Conservation (phyloP, 208 protist species). For the Naegleria lovaniensis region DNA sequence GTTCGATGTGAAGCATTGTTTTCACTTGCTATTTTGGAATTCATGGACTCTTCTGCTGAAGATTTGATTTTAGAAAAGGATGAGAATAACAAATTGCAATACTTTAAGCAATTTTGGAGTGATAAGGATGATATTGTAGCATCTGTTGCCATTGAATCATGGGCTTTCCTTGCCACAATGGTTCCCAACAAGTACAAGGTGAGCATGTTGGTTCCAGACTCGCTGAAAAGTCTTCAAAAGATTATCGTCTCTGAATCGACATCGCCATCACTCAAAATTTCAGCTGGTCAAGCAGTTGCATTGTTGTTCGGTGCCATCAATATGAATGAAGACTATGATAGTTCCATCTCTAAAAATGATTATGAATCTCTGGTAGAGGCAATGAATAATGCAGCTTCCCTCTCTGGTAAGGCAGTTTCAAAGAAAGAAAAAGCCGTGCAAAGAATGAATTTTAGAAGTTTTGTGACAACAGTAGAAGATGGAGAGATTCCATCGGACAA, state of each 20-base stretch:
- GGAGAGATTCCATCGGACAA: background rate
- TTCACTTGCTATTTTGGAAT: background rate
- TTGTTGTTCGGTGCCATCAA: background rate
- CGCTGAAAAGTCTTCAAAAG: background rate
- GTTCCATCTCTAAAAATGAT: too few species aligned
- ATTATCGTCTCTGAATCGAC: background rate
- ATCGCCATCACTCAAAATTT: background rate
- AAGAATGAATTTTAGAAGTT: background rate
- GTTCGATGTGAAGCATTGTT: background rate
- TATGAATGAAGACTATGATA: too few species aligned
- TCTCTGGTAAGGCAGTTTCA: background rate
- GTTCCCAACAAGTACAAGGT: background rate
- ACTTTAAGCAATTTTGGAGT: background rate
- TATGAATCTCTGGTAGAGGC: background rate
- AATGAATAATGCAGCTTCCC: background rate
- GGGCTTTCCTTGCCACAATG: background rate
- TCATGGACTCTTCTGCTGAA: background rate
- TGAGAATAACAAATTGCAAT: background rate
- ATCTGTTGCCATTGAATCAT: background rate
- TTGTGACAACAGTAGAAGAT: background rate
- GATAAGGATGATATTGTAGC: background rate
- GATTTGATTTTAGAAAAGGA: background rate
- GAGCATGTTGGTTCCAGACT: background rate
- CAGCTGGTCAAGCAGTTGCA: background rate
- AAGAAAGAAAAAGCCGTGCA: constrained; percentile 10